Evolutionary conservation across 2,329 filamentous ascomycete genomes (phyloP), one percentile per base, ranked within the genome.

Genomic region (Calonectria pseudoreteaudii): DNA sequence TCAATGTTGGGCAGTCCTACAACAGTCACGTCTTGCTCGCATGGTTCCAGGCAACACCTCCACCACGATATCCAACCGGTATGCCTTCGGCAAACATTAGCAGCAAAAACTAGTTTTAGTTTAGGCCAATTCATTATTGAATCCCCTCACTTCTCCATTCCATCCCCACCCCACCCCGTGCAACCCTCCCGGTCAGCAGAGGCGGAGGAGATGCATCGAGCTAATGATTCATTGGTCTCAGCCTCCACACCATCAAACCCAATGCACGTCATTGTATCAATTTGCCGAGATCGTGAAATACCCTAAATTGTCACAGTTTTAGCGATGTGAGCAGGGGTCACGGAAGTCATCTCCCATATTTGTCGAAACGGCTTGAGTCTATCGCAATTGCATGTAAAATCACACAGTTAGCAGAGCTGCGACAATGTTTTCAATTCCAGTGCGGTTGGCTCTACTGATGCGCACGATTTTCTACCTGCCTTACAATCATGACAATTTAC

Each of bases 401-500:
- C 6, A 36, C n/a, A n/a, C 28, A 18, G 16, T 56, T 16, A 41
- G 26, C 41, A 53, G 36, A 13, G 38, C 47, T 38, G 60, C 44
- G 34, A 58, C 16, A 10, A 28, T 28, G 14, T 16, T 31, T 68
- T 53, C 8, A 18, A 16, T 16, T 70, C 20, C 31, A 30, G 49
- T 65, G 38, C 18, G 9, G 41, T 41, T 20, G 6, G 34, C 8
- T n/a, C 28, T 41, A n/a, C 13, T 49, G 6, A 60, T 34, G 34
- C 36, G 26, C n/a, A 31, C 41, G 16, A 1, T 26, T 18, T 20
- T 28, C 36, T 58, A 11, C 23, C 28, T n/a, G 26, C 50, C 28
- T 28, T 4, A 20, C 53, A 20, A 74, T 38, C 47, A 85, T 85
- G 84, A 82, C 70, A 18, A 80, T 82, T 68, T 85, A 85, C 78